phyloP scores from a whole-genome alignment of 495 filamentous ascomycete genomes.

The Xylaria sp. region DNA sequence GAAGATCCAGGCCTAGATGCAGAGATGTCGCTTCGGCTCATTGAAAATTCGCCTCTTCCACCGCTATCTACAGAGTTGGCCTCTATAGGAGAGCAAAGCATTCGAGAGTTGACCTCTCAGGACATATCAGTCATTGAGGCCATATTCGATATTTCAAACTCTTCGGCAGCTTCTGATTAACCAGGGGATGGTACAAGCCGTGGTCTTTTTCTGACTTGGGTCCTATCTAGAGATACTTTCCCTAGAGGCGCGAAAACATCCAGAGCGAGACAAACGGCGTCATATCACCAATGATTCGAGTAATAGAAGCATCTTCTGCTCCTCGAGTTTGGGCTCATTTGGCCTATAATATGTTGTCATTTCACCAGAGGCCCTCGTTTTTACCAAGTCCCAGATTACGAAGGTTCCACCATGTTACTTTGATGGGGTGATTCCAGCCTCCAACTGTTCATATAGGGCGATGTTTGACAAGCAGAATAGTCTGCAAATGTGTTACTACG shows the following conservation, averaged over 20 bases:
- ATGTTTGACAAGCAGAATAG: neutral
- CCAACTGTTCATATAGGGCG: neutral
- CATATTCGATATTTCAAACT: neutral
- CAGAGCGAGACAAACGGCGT: neutral
- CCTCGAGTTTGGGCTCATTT: no score
- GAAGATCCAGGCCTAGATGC: conserved; percentile 9
- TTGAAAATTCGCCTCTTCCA: conserved; percentile 19
- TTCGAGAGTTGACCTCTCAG: neutral
- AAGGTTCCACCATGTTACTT: conserved; percentile 6
- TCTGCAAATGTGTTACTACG: conserved; percentile 2
- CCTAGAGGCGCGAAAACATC: neutral
- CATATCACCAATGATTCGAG: neutral
- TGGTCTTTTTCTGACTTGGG: neutral
- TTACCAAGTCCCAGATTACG: neutral
- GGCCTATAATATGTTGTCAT: neutral
- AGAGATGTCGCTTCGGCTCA: conserved; percentile 15
- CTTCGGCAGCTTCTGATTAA: neutral
- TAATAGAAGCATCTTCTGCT: neutral
- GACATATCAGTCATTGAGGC: conserved; percentile 22
- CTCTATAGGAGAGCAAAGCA: conserved; percentile 14
- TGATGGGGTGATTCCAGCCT: neutral
- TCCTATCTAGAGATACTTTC: neutral
- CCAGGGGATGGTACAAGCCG: neutral
- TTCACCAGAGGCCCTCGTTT: neutral
- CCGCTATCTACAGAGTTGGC: conserved; percentile 17